Evolutionary conservation across 148 eudicot species (phyloP).

Genomic region (Silene conica): DNA sequence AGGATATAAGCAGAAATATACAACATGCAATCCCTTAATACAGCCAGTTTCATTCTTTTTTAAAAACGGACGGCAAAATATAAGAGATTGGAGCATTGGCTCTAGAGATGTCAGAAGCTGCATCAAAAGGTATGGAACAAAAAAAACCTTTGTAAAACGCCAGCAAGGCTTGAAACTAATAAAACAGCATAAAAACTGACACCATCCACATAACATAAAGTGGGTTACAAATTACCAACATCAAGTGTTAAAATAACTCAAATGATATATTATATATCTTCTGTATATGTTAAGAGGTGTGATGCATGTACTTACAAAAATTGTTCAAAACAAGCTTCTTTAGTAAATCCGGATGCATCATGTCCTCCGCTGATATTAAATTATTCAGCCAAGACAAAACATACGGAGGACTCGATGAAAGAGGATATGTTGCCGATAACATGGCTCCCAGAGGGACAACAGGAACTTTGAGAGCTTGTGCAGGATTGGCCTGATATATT

Average conservation of each 20-base stretch:
- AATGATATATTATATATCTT: background rate
- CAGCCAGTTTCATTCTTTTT: background rate
- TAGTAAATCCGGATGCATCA: slow-evolving; percentile 94
- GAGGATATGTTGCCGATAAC: slow-evolving; percentile 83
- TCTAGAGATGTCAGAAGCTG: background rate
- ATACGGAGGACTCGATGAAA: slow-evolving; percentile 82
- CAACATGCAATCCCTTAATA: background rate
- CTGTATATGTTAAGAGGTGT: background rate
- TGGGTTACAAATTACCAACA: background rate
- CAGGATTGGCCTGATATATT: slow-evolving; percentile 85
- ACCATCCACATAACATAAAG: background rate
- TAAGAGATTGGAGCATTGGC: background rate
- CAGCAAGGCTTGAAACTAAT: background rate
- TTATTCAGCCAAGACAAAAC: slow-evolving; percentile 85
- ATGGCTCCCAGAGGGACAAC: slow-evolving; percentile 95
- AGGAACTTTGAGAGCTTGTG: slow-evolving; percentile 88
- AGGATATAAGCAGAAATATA: background rate
- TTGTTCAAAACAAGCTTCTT: slow-evolving; percentile 86
- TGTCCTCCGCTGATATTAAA: slow-evolving; percentile 81
- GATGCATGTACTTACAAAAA: slow-evolving; percentile 59
- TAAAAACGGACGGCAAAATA: background rate
- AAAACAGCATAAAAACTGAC: background rate
- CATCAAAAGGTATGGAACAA: background rate
- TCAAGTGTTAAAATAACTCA: background rate
- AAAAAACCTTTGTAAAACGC: background rate